These are phyloP conservation scores for Cystobasidium ongulense DNA, from an alignment of 768 basidiomycete genomes.

Conservation along the genomic window DNA sequence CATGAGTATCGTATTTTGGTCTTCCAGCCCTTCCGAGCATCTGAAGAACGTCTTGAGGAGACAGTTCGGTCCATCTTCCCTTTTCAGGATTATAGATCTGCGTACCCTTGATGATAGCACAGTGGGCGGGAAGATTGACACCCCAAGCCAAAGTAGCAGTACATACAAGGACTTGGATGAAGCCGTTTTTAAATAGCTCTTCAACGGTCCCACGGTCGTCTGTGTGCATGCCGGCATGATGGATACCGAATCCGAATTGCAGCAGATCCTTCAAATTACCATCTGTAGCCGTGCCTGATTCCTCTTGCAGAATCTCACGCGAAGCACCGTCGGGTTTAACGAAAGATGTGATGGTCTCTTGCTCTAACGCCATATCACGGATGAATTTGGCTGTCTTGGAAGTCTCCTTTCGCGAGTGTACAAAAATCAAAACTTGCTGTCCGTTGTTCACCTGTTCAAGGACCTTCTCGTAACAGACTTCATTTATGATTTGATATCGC, in stretches of 20 bases:
- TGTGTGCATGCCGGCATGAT: conserved; percentile 91
- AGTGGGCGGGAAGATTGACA: conserved; percentile 94
- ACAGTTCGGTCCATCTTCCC: conserved; percentile 92
- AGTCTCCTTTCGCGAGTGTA: conserved; percentile 96
- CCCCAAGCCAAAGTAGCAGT: conserved; percentile 99
- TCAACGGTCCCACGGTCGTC: conserved; percentile 87
- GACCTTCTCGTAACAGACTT: conserved; percentile 98
- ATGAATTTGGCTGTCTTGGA: conserved; percentile 93
- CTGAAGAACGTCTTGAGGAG: conserved; percentile 90
- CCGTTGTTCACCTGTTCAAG: conserved; percentile 75
- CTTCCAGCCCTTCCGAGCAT: conserved; percentile 98
- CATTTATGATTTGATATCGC: conserved; percentile 94
- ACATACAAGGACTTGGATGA: conserved; percentile 87
- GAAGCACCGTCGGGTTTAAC: conserved; percentile 87
- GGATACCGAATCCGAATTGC: conserved; percentile 94
- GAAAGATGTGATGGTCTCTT: conserved; percentile 91
- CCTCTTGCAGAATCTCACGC: conserved; percentile 77
- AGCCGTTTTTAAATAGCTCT: conserved; percentile 84
- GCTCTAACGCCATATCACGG: conserved; percentile 88
- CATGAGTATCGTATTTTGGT: conserved; percentile 92
- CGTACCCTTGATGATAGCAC: conserved; percentile 99
- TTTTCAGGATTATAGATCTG: conserved; percentile 99
- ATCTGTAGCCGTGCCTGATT: conserved; percentile 74
- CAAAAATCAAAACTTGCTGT: conserved; percentile 89
- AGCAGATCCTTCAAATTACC: conserved; percentile 74